A percentile compares a stretch with the other conserved stretches of the same genome.
These are phyloP conservation scores for Globisporangium yorkense DNA, from an alignment of 352 stramenopile species.

Conservation along the genomic window DNA sequence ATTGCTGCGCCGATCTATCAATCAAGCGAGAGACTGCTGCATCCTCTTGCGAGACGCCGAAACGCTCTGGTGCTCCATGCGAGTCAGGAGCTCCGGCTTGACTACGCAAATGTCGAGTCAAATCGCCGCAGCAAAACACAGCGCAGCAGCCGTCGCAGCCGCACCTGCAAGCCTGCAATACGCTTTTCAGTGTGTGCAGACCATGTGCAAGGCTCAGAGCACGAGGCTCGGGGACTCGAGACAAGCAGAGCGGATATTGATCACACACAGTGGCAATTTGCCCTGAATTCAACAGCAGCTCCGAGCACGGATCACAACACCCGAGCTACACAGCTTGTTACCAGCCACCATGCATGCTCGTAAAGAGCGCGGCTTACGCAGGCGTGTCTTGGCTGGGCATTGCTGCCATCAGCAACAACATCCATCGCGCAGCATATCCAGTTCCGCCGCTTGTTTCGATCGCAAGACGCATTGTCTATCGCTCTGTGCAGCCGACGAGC, in stretches of 20 bases:
- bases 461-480: not conserved
- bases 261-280: not conserved
- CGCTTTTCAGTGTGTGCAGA: not conserved
- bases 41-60: not conserved
- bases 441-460: not conserved
- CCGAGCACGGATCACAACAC: not conserved
- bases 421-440: not conserved
- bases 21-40: not conserved
- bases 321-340: no score
- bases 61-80: not conserved
- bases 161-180: not conserved
- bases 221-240: not conserved
- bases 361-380: not conserved
- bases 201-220: not conserved
- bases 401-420: not conserved
- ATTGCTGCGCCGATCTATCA: not conserved
- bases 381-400: no score
- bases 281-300: not conserved
- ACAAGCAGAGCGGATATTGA: not conserved
- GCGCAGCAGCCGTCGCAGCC: no score
- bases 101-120: not conserved
- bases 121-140: not conserved
- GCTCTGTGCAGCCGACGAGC: not conserved
- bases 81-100: not conserved
- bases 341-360: not conserved